Base-by-base conservation (phyloP, 345 rosid species). In the Xanthoceras sorbifolium region DNA sequence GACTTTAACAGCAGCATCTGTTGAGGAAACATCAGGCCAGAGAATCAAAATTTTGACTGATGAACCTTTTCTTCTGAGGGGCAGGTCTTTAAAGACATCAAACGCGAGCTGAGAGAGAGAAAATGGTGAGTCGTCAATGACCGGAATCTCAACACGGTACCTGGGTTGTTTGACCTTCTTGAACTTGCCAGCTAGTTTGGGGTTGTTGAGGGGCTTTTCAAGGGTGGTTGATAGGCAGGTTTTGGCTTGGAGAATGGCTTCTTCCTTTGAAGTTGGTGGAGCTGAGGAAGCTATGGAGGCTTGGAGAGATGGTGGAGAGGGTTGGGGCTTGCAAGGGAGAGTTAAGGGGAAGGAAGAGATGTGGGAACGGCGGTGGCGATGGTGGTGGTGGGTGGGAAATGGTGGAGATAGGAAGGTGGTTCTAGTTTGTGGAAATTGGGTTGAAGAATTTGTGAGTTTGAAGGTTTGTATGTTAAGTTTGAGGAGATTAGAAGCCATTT, bases 171-270 rank as follows among this genome's bases (percentile, higher is more conserved):
- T 91, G 9, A 90, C 74, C 67, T 89, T 94, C 88, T 87, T 94
- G 82, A 90, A 85, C 69, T 88, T 90, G 9, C 91, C 90, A 6
- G 88, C 77, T 23, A 91, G 89, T 75, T 87, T 92, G 20, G 93
- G 94, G 78, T 90, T 92, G 85, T 91, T 88, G 57, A 92, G 88
- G 52, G 97, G 93, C 86, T 88, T 94, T 76, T 85, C 81, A 34
- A 91, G 85, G 78, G 90, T 83, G 72, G 87, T 85, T 9, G 89
- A 81, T 84, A 94, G 90, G 80, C 92, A 92, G 78, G 88, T 91
- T 71, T 87, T 93, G 82, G 95, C 95, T 83, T 90, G 94, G 72
- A 82, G 85, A 63, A 93, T 85, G 74, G 98, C 95, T 81, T 93
- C 97, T 84, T 90, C 97, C 82, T 83, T 93, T 73, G 97, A 84